phyloP scores from a whole-genome alignment of 768 basidiomycete genomes.

The Cantharellus cinnabarinus region DNA sequence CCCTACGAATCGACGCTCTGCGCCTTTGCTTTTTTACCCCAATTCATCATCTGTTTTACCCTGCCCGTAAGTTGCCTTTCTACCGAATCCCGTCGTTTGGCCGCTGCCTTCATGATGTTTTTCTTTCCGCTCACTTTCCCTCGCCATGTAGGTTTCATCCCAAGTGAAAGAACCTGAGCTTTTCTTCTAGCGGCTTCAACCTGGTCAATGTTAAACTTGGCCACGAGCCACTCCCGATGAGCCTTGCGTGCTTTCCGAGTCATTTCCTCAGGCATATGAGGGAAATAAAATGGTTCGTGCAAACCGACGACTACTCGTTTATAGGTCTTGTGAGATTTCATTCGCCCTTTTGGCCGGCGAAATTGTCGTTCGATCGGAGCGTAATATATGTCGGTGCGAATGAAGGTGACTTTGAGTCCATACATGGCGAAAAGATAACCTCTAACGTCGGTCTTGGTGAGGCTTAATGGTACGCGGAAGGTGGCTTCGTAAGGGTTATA shows the following conservation, averaged over 20 bases:
- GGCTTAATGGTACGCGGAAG: slow-evolving; percentile 58
- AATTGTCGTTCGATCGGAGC: slow-evolving; percentile 26
- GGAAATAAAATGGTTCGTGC: slow-evolving; percentile 86
- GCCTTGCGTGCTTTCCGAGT: slow-evolving; percentile 26
- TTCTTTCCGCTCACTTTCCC: not conserved
- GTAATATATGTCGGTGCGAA: slow-evolving; percentile 84
- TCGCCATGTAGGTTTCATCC: not conserved
- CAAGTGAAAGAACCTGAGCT: not conserved
- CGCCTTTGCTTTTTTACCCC: not conserved
- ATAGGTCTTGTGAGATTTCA: slow-evolving; percentile 27
- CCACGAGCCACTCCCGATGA: slow-evolving; percentile 36
- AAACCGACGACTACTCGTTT: slow-evolving; percentile 87
- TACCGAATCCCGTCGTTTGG: not conserved
- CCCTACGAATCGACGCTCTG: not conserved
- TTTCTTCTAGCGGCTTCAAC: not conserved
- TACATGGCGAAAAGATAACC: slow-evolving; percentile 73
- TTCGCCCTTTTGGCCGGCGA: slow-evolving; percentile 10
- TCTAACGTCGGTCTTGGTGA: slow-evolving; percentile 85
- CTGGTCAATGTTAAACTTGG: slow-evolving; percentile 30
- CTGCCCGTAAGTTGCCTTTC: not conserved
- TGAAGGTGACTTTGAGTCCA: slow-evolving; percentile 75
- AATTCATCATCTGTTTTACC: not conserved
- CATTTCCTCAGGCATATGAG: slow-evolving; percentile 65
- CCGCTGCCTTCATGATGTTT: not conserved
- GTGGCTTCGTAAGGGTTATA: slow-evolving; percentile 95